Conservation (phyloP, 2,329 filamentous ascomycete species). For the Xylaria sp. region DNA sequence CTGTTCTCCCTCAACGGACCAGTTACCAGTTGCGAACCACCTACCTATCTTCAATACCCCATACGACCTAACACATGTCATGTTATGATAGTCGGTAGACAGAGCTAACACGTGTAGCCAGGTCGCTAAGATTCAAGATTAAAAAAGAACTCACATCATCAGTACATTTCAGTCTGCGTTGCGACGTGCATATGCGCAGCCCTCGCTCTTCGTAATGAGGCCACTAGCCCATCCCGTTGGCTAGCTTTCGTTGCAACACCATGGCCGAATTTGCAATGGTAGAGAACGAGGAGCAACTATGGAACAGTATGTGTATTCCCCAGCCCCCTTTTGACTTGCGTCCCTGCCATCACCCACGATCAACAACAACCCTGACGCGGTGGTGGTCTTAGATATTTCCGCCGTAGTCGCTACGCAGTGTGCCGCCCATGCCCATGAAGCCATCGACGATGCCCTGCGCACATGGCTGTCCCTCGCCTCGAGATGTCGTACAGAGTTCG, state of each 20-base stretch:
- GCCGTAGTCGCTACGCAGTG: conserved; percentile 59
- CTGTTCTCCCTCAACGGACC: background rate
- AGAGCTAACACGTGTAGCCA: conserved; percentile 13
- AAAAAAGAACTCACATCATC: background rate
- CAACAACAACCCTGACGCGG: conserved; percentile 11
- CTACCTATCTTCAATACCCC: conserved; percentile 14
- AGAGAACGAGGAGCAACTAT: conserved; percentile 87
- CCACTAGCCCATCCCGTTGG: conserved; percentile 37
- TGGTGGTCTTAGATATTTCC: conserved; percentile 55
- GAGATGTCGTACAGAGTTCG: conserved; percentile 78
- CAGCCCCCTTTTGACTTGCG: conserved; percentile 14
- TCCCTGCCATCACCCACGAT: conserved; percentile 12
- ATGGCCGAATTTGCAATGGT: conserved; percentile 68
- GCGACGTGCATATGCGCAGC: conserved; percentile 24
- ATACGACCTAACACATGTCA: conserved; percentile 17
- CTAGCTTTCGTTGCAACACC: conserved; percentile 44
- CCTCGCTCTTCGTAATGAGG: conserved; percentile 42
- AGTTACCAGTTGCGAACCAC: background rate
- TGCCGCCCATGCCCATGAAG: conserved; percentile 59
- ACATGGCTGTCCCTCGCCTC: conserved; percentile 84
- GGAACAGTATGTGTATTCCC: conserved; percentile 73
- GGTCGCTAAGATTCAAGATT: background rate
- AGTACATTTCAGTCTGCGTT: background rate
- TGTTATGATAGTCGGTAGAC: conserved; percentile 11
- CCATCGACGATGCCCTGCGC: conserved; percentile 85